Evolutionary conservation across 2,329 filamentous ascomycete genomes (phyloP).

Genomic region (Grosmannia huntii): DNA sequence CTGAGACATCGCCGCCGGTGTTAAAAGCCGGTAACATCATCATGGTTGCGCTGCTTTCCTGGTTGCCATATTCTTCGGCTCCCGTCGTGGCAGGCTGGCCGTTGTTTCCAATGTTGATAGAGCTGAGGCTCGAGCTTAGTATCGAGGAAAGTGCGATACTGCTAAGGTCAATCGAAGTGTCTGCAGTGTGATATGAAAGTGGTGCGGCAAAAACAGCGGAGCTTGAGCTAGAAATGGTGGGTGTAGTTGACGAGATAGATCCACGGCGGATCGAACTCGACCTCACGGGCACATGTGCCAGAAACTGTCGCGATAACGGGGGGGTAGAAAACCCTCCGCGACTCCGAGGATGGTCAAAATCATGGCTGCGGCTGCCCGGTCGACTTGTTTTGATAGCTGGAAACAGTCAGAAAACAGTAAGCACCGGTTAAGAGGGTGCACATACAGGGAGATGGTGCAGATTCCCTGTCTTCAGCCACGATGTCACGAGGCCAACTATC

Average conservation of each 20-base stretch:
- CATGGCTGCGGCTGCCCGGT: conserved; percentile 4
- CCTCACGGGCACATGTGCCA: not conserved
- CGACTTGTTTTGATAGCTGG: conserved; percentile 6
- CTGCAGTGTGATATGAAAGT: conserved; percentile 10
- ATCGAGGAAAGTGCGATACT: not conserved
- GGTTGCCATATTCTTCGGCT: not conserved
- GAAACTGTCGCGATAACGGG: not conserved
- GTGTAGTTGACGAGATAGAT: conserved; percentile 5
- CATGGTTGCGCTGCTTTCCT: too few relatives aligned
- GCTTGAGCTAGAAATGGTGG: conserved; percentile 6
- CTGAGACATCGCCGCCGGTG: conserved; percentile 25
- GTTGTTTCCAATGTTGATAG: not conserved
- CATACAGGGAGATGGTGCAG: conserved; percentile 16
- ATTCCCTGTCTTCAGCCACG: not conserved
- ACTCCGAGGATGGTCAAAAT: not conserved
- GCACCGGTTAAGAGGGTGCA: not conserved
- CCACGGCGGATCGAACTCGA: conserved; percentile 7
- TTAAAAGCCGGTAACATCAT: conserved; percentile 11
- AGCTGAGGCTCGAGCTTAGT: not conserved
- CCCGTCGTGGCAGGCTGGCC: not conserved
- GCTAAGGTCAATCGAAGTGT: conserved; percentile 11
- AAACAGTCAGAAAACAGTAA: conserved; percentile 1
- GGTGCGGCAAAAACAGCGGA: conserved; percentile 1
- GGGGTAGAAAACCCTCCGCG: not conserved
- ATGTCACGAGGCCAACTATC: conserved; percentile 4